Percentiles rank a stretch among this genome's conserved stretches.
Evolutionary conservation across 306 rosid genomes (phyloP).

Genomic region (Vicia faba): DNA sequence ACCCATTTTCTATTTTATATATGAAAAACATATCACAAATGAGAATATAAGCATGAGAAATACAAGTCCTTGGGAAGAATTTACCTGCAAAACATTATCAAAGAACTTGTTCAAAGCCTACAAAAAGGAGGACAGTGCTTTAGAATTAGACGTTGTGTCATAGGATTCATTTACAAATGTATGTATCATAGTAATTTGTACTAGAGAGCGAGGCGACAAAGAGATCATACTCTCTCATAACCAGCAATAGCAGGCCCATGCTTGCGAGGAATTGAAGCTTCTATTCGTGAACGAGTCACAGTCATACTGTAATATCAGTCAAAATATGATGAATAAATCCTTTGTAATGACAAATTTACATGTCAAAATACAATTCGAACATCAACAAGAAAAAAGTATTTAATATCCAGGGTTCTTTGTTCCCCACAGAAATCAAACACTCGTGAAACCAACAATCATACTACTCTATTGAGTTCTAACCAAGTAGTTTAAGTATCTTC

Average conservation of each 20-base stretch:
- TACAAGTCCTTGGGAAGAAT: slow-evolving; percentile 27
- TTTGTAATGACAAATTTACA: slow-evolving; percentile 25
- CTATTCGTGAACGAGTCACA: slow-evolving; percentile 81
- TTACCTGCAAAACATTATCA: slow-evolving; percentile 84
- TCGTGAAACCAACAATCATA: slow-evolving; percentile 9
- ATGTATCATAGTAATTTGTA: slow-evolving; percentile 7
- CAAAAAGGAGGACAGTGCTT: slow-evolving; percentile 43
- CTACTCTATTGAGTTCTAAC: slow-evolving; percentile 11
- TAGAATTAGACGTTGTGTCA: slow-evolving; percentile 29
- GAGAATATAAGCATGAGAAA: slow-evolving; percentile 26
- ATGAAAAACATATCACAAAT: slow-evolving; percentile 22
- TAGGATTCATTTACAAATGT: slow-evolving; percentile 29
- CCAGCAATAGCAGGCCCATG: slow-evolving; percentile 97
- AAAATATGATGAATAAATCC: slow-evolving; percentile 30
- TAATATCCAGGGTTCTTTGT: slow-evolving; percentile 6
- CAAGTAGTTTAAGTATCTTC: slow-evolving; percentile 18
- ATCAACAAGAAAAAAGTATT: slow-evolving; percentile 23
- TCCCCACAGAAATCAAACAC: slow-evolving; percentile 33
- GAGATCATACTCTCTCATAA: slow-evolving; percentile 74
- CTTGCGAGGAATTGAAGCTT: slow-evolving; percentile 96
- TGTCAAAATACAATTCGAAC: slow-evolving; percentile 22
- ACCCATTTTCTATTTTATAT: slow-evolving; percentile 20
- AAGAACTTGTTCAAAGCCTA: slow-evolving; percentile 93
- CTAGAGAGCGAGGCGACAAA: slow-evolving; percentile 7
- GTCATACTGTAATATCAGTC: slow-evolving; percentile 68